These are phyloP conservation scores for Sordariomycetes sp. DNA, from an alignment of 2,329 filamentous ascomycete species.

Conservation along the genomic window DNA sequence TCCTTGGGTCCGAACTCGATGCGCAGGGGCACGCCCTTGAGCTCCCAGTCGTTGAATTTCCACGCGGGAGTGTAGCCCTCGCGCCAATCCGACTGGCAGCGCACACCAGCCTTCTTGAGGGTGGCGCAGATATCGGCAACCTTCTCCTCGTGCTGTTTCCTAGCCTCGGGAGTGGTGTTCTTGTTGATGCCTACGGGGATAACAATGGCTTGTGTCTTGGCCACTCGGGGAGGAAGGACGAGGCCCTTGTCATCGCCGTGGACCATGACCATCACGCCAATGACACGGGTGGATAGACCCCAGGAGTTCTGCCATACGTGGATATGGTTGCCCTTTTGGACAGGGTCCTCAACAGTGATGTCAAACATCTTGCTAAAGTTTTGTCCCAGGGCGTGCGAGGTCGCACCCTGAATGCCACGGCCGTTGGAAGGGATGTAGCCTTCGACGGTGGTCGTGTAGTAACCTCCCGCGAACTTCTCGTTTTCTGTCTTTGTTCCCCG, in stretches of 20 bases:
- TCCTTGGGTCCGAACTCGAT: slow-evolving; percentile 96
- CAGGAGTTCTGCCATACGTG: slow-evolving; percentile 98
- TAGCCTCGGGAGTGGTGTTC: slow-evolving; percentile 74
- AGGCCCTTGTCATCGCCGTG: slow-evolving; percentile 94
- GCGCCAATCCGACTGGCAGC: slow-evolving; percentile 72
- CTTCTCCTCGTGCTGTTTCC: slow-evolving; percentile 65
- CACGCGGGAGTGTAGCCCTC: slow-evolving; percentile 91
- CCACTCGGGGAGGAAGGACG: slow-evolving; percentile 83
- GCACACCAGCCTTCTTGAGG: slow-evolving; percentile 65
- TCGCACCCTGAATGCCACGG: slow-evolving; percentile 92
- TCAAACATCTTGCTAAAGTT: slow-evolving; percentile 99
- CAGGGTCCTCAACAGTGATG: slow-evolving; percentile 91
- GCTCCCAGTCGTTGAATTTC: slow-evolving; percentile 99
- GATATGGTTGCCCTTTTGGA: slow-evolving; percentile 68
- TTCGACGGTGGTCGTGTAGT: slow-evolving; percentile 95
- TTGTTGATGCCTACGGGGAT: slow-evolving; percentile 90
- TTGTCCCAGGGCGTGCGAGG: slow-evolving; percentile 89
- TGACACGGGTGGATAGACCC: slow-evolving; percentile 93
- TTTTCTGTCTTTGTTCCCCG: slow-evolving; percentile 93
- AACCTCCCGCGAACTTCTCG: slow-evolving; percentile 94
- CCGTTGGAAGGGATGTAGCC: slow-evolving; percentile 95
- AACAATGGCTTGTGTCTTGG: slow-evolving; percentile 76
- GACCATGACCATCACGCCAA: slow-evolving; percentile 98
- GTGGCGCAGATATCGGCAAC: slow-evolving; percentile 61
- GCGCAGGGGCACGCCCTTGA: slow-evolving; percentile 88